A percentile compares a stretch with the other conserved stretches of the same genome.
These are phyloP conservation scores for Eleusine indica DNA, from an alignment of 176 grass and related monocot species.

Conservation along the genomic window DNA sequence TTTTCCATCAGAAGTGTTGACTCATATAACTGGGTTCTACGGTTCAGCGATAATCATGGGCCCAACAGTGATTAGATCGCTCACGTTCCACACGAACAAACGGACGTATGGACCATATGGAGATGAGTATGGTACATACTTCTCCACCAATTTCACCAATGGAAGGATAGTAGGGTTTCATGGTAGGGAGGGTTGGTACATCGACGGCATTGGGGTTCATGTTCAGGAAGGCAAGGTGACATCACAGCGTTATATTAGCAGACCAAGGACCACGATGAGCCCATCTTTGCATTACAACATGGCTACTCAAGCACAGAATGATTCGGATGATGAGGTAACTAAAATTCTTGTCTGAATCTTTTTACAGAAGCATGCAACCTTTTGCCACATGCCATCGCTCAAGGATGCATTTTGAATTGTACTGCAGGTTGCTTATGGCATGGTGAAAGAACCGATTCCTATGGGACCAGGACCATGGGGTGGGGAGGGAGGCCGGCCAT, in stretches of 20 bases:
- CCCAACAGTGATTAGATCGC: slow-evolving; percentile 73
- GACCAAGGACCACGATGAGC: slow-evolving; percentile 2
- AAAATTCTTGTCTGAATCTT: slow-evolving; percentile 3
- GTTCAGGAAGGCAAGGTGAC: slow-evolving; percentile 70
- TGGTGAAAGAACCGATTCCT: slow-evolving; percentile 81
- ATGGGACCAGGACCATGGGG: slow-evolving; percentile 92
- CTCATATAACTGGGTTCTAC: slow-evolving; percentile 85
- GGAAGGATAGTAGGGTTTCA: slow-evolving; percentile 86
- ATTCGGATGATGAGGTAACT: slow-evolving; percentile 63
- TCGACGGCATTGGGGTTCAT: slow-evolving; percentile 89
- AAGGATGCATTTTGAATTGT: not conserved
- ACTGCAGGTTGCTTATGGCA: slow-evolving; percentile 58
- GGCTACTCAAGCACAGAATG: slow-evolving; percentile 37
- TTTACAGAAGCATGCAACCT: not conserved
- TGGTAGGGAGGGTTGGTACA: slow-evolving; percentile 82
- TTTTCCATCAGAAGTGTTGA: slow-evolving; percentile 83
- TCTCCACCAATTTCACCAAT: slow-evolving; percentile 75
- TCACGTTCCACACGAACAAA: slow-evolving; percentile 88
- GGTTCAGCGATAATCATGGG: slow-evolving; percentile 75
- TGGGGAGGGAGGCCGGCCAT: slow-evolving; percentile 76
- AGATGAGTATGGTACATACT: slow-evolving; percentile 76
- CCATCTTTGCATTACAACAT: slow-evolving; percentile 46
- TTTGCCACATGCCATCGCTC: not conserved
- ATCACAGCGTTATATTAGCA: slow-evolving; percentile 30
- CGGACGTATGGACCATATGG: slow-evolving; percentile 74